Evolutionary conservation across 2,329 filamentous ascomycete genomes (phyloP).

Genomic region (Pseudovirgaria hyperparasitica): DNA sequence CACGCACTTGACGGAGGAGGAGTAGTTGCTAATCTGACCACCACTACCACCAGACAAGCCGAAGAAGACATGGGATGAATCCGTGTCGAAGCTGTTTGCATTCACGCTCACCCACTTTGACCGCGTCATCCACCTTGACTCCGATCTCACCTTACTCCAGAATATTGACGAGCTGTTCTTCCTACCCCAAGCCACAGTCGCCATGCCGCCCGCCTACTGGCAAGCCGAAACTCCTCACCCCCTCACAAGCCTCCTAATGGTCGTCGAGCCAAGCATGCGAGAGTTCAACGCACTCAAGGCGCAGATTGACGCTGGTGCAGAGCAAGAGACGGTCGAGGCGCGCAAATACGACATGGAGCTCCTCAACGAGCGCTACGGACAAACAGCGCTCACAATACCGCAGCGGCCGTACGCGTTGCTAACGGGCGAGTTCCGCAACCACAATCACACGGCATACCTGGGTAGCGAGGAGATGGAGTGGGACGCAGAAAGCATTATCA

Average conservation of each 20-base stretch:
- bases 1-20: neutral
- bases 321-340: slow-evolving; percentile 14
- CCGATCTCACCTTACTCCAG: slow-evolving; percentile 49
- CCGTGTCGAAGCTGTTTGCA: slow-evolving; percentile 57
- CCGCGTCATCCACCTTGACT: slow-evolving; percentile 46
- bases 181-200: slow-evolving; percentile 45
- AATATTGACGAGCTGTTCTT: slow-evolving; percentile 61
- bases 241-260: slow-evolving; percentile 49
- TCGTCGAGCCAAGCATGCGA: slow-evolving; percentile 43
- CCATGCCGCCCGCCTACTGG: slow-evolving; percentile 65
- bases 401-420: slow-evolving; percentile 51
- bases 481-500: slow-evolving; percentile 43
- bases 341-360: slow-evolving; percentile 54
- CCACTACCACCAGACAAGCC: slow-evolving; percentile 13
- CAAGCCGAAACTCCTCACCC: slow-evolving; percentile 39
- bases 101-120: slow-evolving; percentile 55
- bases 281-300: slow-evolving; percentile 34
- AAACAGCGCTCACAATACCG: slow-evolving; percentile 47
- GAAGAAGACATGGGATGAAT: slow-evolving; percentile 45
- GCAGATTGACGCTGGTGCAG: slow-evolving; percentile 15
- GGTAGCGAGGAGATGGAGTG: slow-evolving; percentile 42
- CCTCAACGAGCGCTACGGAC: slow-evolving; percentile 47
- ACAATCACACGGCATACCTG: slow-evolving; percentile 40
- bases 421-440: slow-evolving; percentile 47
- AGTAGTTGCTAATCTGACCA: neutral